phyloP scores from a whole-genome alignment of 169 alveolate genomes.

The Plasmodium cynomolgi region DNA sequence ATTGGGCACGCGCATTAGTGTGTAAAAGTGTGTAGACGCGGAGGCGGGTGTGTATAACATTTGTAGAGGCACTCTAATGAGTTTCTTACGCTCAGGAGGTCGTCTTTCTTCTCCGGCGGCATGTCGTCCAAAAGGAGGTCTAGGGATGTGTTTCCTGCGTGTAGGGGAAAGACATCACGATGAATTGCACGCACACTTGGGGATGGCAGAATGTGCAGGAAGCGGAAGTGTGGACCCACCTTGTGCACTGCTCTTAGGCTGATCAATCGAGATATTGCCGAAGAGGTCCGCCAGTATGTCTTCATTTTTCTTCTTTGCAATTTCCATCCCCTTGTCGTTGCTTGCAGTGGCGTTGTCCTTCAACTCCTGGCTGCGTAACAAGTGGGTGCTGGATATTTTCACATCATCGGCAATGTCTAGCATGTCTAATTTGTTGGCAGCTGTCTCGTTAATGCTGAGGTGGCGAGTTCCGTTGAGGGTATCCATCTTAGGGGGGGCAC shows the following conservation, averaged over 20 bases:
- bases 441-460: background rate
- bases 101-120: constrained; percentile 3
- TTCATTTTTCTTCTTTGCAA: constrained; percentile 67
- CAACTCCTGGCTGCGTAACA: background rate
- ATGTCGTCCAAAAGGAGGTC: constrained; percentile 42
- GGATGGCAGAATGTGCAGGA: background rate
- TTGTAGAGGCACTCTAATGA: background rate
- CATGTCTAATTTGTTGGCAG: constrained; percentile 5
- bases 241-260: constrained; percentile 22
- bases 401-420: constrained; percentile 4
- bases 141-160: constrained; percentile 23
- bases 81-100: constrained; percentile 21
- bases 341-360: background rate
- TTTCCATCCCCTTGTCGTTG: background rate
- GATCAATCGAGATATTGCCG: constrained; percentile 57
- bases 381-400: background rate
- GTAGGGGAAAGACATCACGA: background rate
- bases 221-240: background rate
- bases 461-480: background rate
- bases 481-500: background rate
- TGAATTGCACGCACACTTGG: background rate
- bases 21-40: background rate
- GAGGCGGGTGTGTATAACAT: background rate
- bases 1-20: background rate
- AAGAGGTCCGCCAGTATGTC: constrained; percentile 73